phyloP scores from a whole-genome alignment of 139 green algal genomes.

The Coelastrella sp. region DNA sequence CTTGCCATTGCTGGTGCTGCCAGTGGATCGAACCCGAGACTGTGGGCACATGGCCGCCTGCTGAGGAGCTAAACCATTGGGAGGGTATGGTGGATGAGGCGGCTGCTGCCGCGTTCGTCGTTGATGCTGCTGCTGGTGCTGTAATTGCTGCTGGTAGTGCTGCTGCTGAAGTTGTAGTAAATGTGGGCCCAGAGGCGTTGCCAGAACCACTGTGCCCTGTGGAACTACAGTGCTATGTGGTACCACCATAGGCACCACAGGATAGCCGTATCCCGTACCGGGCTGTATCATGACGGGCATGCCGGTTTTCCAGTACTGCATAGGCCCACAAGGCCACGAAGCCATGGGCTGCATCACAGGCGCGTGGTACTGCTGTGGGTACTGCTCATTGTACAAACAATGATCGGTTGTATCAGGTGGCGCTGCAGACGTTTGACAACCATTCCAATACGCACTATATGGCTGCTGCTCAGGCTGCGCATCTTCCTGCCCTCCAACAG shows the following conservation, averaged over 20 bases:
- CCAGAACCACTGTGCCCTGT: constrained; percentile 2
- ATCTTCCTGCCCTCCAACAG: neutral
- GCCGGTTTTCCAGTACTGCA: constrained; percentile 25
- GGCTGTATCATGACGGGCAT: constrained; percentile 30
- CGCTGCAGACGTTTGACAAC: too few relatives aligned
- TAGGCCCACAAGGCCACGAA: neutral
- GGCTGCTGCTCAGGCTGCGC: neutral
- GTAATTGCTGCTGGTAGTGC: constrained; percentile 24
- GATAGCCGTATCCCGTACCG: constrained; percentile 12
- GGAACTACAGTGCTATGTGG: constrained; percentile 11
- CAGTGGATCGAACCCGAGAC: neutral
- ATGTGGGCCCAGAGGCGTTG: constrained; percentile 9
- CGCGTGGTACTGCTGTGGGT: neutral
- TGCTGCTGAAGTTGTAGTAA: constrained; percentile 30
- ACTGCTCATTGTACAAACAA: constrained; percentile 3
- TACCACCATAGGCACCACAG: constrained; percentile 20
- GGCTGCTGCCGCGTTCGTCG: constrained; percentile 8
- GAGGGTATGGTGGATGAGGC: neutral
- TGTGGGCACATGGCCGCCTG: neutral
- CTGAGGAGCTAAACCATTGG: neutral
- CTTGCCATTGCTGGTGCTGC: constrained; percentile 23
- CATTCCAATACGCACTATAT: neutral
- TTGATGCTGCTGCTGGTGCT: constrained; percentile 14
- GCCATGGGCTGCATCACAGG: constrained; percentile 15
- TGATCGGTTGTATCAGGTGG: neutral